phyloP scores from a whole-genome alignment of 148 eudicot species.

The Bassia scoparia region DNA sequence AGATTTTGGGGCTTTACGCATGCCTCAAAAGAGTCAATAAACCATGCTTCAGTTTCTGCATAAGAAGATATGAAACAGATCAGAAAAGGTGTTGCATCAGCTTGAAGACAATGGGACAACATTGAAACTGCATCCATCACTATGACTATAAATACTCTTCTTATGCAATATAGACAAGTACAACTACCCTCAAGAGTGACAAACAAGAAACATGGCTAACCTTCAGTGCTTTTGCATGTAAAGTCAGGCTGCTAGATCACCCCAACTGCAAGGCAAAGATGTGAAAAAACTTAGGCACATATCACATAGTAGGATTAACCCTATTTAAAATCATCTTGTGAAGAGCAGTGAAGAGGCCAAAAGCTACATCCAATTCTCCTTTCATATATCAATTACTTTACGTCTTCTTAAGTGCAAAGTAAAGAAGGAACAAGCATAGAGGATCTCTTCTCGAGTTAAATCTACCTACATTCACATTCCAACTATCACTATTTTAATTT shows the following conservation, averaged over 20 bases:
- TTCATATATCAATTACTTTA: neutral
- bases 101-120: neutral
- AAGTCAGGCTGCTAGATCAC: conserved; percentile 97
- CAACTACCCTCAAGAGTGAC: neutral
- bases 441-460: neutral
- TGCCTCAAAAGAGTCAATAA: conserved; percentile 90
- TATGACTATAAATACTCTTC: neutral
- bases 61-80: neutral
- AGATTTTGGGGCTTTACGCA: conserved; percentile 84
- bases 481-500: neutral
- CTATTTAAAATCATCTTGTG: neutral
- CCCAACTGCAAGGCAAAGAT: conserved; percentile 67
- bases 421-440: neutral
- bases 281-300: conserved; percentile 1
- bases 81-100: neutral
- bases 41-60: conserved; percentile 96
- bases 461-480: neutral
- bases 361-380: neutral
- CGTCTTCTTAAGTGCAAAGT: neutral
- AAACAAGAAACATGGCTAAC: conserved; percentile 35
- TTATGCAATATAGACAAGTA: neutral
- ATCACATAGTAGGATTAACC: neutral
- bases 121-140: neutral
- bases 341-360: neutral
- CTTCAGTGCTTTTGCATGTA: conserved; percentile 95